These are phyloP conservation scores for Peltaster fructicola DNA, from an alignment of 2,329 filamentous ascomycete genomes.

Conservation along the genomic window DNA sequence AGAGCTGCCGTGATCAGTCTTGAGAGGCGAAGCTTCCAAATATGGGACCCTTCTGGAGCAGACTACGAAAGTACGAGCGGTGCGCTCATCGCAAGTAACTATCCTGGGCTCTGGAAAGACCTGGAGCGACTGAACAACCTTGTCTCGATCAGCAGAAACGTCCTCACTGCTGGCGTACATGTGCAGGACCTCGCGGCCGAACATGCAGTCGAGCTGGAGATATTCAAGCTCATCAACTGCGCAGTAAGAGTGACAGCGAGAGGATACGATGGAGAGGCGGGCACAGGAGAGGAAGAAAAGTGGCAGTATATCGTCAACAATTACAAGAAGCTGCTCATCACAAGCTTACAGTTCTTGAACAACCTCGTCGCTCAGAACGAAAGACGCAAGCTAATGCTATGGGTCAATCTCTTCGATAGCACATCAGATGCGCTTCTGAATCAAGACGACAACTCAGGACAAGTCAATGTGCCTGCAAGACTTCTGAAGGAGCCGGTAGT, in stretches of 20 bases:
- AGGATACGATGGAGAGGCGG: conserved; percentile 46
- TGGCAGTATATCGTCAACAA: conserved; percentile 49
- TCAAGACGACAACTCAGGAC: conserved; percentile 13
- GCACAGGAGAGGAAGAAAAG: conserved; percentile 43
- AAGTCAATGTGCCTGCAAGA: conserved; percentile 14
- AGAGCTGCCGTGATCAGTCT: conserved; percentile 43
- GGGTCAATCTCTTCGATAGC: conserved; percentile 47
- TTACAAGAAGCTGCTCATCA: conserved; percentile 48
- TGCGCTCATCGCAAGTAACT: conserved; percentile 42
- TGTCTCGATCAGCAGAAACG: conserved; percentile 43
- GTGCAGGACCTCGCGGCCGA: conserved; percentile 47
- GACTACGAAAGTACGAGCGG: conserved; percentile 42
- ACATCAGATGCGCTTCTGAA: conserved; percentile 21
- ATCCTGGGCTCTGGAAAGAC: conserved; percentile 41
- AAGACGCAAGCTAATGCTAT: conserved; percentile 45
- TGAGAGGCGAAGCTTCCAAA: conserved; percentile 43
- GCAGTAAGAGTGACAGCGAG: conserved; percentile 46
- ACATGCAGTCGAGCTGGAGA: conserved; percentile 41
- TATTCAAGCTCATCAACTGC: conserved; percentile 43
- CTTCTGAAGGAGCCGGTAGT: conserved; percentile 11
- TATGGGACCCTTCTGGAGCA: conserved; percentile 37
- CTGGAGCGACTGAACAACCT: conserved; percentile 45
- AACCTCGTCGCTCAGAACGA: conserved; percentile 50
- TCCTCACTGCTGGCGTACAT: conserved; percentile 41
- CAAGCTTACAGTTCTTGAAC: conserved; percentile 48